Percentiles rank a stretch among this genome's conserved stretches.
Evolutionary conservation across 305 asterid species (phyloP).

Genomic region (Solanum hybrid): DNA sequence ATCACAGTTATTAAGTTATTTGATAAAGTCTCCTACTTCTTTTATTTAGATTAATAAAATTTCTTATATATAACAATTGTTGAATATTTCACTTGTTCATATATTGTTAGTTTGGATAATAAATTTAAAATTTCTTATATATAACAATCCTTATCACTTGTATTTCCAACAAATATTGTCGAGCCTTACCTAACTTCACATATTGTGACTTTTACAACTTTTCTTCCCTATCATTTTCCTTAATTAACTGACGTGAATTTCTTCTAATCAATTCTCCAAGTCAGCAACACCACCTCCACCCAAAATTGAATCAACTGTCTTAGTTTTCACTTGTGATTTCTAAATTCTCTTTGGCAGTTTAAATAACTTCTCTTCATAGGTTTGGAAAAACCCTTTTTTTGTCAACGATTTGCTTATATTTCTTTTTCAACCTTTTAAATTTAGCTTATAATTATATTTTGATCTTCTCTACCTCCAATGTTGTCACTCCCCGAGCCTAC

Average conservation of each 20-base stretch:
- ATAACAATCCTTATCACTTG: no score
- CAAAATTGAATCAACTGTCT: background rate
- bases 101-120: background rate
- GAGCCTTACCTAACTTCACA: background rate
- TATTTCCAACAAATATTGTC: background rate
- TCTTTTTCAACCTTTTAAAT: no score
- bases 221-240: background rate
- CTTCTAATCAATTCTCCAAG: background rate
- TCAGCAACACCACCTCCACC: background rate
- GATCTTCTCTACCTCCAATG: background rate
- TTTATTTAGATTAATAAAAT: no score
- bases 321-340: background rate
- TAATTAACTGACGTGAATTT: background rate
- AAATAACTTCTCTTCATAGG: background rate
- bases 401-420: background rate
- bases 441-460: background rate
- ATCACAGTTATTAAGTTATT: background rate
- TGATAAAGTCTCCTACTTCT: background rate
- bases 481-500: no score
- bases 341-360: background rate
- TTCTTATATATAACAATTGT: background rate
- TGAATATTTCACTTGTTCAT: background rate
- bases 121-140: no score
- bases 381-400: no score
- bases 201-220: background rate